Percentiles rank a stretch among this genome's conserved stretches.
These are phyloP conservation scores for Tylopilus rubrobrunneus DNA, from an alignment of 768 basidiomycete genomes.

Conservation along the genomic window DNA sequence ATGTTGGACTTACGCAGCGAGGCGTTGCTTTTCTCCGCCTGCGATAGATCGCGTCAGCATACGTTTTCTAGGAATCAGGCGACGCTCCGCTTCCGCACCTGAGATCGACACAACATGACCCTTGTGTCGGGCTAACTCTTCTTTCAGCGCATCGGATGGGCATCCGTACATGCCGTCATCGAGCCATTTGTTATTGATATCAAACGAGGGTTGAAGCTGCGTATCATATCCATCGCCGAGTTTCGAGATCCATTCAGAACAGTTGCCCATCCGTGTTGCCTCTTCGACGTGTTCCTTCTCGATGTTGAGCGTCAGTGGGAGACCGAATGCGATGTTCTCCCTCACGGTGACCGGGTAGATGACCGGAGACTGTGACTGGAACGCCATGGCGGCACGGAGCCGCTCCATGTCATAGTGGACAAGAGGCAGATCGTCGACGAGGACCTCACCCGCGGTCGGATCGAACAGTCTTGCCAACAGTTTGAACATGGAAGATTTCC, in stretches of 20 bases:
- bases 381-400: conserved; percentile 42
- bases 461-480: conserved; percentile 49
- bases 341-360: conserved; percentile 46
- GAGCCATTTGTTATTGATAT: conserved; percentile 17
- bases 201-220: conserved; percentile 29
- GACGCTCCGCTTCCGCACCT: conserved; percentile 5
- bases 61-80: neutral
- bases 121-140: conserved; percentile 21
- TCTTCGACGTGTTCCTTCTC: conserved; percentile 20
- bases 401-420: conserved; percentile 35
- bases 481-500: conserved; percentile 39
- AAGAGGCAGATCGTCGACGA: conserved; percentile 42
- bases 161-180: conserved; percentile 15
- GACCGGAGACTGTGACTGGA: conserved; percentile 47
- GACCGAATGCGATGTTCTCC: conserved; percentile 40
- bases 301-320: conserved; percentile 10
- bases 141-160: conserved; percentile 20
- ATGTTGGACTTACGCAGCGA: conserved; percentile 41
- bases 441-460: conserved; percentile 39
- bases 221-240: conserved; percentile 29
- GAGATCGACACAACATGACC: conserved; percentile 22
- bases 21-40: conserved; percentile 46
- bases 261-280: conserved; percentile 33
- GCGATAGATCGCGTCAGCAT: neutral
- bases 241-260: conserved; percentile 31